A percentile compares a stretch with the other conserved stretches of the same genome.
These are phyloP conservation scores for Zymoseptoria brevis DNA, from an alignment of 2,329 filamentous ascomycete species.

Conservation along the genomic window DNA sequence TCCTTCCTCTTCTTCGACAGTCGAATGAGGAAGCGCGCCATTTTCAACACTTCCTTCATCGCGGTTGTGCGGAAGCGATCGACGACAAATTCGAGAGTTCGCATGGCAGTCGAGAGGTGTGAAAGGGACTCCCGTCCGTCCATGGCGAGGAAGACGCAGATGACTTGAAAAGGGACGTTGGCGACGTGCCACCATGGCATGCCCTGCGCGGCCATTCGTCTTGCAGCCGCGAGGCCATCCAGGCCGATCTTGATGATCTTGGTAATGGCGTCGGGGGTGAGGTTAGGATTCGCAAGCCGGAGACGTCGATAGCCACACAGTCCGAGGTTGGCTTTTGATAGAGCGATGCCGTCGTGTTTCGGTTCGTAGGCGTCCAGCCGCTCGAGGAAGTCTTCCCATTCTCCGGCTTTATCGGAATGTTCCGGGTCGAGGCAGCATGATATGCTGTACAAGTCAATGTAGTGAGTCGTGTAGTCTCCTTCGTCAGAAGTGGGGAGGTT, in stretches of 20 bases:
- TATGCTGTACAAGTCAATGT: conserved; percentile 47
- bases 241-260: conserved; percentile 42
- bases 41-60: conserved; percentile 47
- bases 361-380: conserved; percentile 26
- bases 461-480: conserved; percentile 40
- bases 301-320: conserved; percentile 50
- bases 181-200: conserved; percentile 53
- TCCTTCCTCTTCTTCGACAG: conserved; percentile 38
- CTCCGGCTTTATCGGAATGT: conserved; percentile 19
- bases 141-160: conserved; percentile 49
- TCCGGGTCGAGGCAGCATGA: conserved; percentile 49
- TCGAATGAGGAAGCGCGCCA: conserved; percentile 46
- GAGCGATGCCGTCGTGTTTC: conserved; percentile 25
- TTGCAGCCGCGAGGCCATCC: conserved; percentile 41
- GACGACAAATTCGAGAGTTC: conserved; percentile 26
- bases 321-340: conserved; percentile 47
- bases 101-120: conserved; percentile 46
- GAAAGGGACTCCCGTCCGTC: conserved; percentile 44
- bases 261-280: conserved; percentile 38
- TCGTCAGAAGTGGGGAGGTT: conserved; percentile 33
- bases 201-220: conserved; percentile 37
- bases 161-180: conserved; percentile 52
- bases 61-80: conserved; percentile 26
- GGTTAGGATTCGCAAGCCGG: conserved; percentile 42
- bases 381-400: conserved; percentile 27